Percentiles rank a stretch among this genome's conserved stretches.
These are phyloP conservation scores for Candida peoriensis DNA, from an alignment of 805 yeast genomes.

Conservation along the genomic window DNA sequence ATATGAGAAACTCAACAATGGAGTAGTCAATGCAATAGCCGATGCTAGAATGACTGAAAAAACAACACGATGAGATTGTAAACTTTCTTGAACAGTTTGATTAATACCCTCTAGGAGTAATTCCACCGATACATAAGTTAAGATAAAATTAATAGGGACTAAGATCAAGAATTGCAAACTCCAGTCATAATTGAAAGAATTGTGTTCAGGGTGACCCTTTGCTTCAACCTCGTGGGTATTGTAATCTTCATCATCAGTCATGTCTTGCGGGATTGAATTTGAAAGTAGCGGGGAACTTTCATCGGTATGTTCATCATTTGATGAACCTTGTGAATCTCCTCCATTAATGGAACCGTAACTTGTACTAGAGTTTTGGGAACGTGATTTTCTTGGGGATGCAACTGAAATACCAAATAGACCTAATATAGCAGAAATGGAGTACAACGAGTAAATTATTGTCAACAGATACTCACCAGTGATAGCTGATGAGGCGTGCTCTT, in stretches of 20 bases:
- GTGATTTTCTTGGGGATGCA: constrained; percentile 21
- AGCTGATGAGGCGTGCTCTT: constrained; percentile 38
- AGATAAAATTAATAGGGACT: constrained; percentile 58
- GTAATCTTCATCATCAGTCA: constrained; percentile 11
- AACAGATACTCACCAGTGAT: constrained; percentile 46
- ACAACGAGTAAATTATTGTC: constrained; percentile 40
- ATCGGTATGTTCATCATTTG: constrained; percentile 20
- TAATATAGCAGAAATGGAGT: constrained; percentile 41
- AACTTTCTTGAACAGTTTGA: constrained; percentile 69
- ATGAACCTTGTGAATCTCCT: constrained; percentile 8
- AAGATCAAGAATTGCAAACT: constrained; percentile 61
- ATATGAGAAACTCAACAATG: constrained; percentile 65
- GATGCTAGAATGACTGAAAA: constrained; percentile 30
- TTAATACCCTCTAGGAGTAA: constrained; percentile 58
- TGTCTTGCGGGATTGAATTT: constrained; percentile 13
- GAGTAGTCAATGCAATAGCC: constrained; percentile 37
- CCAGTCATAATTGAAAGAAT: constrained; percentile 72
- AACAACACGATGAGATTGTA: constrained; percentile 34
- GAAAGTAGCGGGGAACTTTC: constrained; percentile 31
- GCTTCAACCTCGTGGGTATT: constrained; percentile 5
- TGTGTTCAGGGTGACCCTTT: constrained; percentile 19
- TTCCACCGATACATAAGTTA: constrained; percentile 47
- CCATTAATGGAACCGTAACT: constrained; percentile 10
- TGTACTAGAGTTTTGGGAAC: neutral
- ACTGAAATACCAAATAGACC: constrained; percentile 42